Conservation (phyloP, 371 early-diverging fungal species). For the Massospora cicadina region DNA sequence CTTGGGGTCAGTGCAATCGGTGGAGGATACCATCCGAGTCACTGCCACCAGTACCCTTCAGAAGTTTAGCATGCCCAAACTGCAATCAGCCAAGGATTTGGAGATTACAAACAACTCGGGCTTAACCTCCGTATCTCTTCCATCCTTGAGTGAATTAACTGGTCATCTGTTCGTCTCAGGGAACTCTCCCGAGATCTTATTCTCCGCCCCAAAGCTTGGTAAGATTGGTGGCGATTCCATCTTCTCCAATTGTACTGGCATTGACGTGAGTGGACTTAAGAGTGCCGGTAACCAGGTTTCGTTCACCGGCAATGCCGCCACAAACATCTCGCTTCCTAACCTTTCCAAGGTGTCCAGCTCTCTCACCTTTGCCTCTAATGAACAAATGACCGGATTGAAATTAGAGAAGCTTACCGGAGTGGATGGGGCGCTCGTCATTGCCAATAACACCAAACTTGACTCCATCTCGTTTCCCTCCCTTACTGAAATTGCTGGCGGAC, state of each 20-base stretch:
- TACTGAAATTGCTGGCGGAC: neutral
- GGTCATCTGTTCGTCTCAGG: slow-evolving; percentile 7
- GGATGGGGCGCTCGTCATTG: slow-evolving; percentile 21
- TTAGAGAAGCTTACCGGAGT: slow-evolving; percentile 16
- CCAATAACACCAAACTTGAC: slow-evolving; percentile 17
- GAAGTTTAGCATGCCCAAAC: neutral
- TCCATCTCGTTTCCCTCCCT: slow-evolving; percentile 11
- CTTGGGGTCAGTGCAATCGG: neutral
- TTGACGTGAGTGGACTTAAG: neutral
- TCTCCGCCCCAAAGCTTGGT: neutral
- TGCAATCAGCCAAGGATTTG: neutral
- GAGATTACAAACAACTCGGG: slow-evolving; percentile 8
- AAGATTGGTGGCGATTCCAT: slow-evolving; percentile 8
- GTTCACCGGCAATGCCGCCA: slow-evolving; percentile 19
- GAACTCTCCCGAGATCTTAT: neutral
- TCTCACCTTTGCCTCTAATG: slow-evolving; percentile 19
- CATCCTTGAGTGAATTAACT: neutral
- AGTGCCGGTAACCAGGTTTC: slow-evolving; percentile 11
- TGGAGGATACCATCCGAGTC: neutral
- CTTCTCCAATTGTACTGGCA: neutral
- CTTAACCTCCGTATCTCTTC: neutral
- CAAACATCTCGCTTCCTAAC: slow-evolving; percentile 16
- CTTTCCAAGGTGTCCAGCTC: slow-evolving; percentile 18
- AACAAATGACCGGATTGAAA: slow-evolving; percentile 15
- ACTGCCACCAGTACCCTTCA: slow-evolving; percentile 2